phyloP scores from a whole-genome alignment of 2,329 filamentous ascomycete species.

The Ophiognomonia clavigignenti-juglandacearum region DNA sequence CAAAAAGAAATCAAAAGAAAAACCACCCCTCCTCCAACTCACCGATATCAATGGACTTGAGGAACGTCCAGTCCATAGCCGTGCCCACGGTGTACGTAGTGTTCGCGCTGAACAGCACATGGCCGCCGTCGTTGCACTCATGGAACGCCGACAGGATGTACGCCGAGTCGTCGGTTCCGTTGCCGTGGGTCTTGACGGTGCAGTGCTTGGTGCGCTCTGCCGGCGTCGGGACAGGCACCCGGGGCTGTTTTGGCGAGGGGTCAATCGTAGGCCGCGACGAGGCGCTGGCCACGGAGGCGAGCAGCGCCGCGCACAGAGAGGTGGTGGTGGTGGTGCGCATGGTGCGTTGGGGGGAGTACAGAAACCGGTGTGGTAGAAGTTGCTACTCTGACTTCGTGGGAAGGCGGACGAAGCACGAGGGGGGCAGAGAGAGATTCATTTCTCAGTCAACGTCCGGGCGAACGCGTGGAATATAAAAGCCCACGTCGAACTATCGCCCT shows the following conservation, averaged over 20 bases:
- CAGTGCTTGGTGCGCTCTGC: conserved; percentile 37
- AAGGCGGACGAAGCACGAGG: too few relatives aligned
- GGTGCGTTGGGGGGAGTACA: neutral
- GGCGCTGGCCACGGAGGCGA: conserved; percentile 17
- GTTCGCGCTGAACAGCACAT: conserved; percentile 49
- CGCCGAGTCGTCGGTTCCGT: conserved; percentile 23
- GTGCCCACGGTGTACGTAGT: conserved; percentile 57
- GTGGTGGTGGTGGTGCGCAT: conserved; percentile 17
- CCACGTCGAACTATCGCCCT: too few relatives aligned
- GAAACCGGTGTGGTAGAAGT: conserved; percentile 1
- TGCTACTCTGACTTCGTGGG: too few relatives aligned
- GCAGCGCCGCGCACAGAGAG: conserved; percentile 14
- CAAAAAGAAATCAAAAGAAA: neutral
- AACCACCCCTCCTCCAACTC: conserved; percentile 13
- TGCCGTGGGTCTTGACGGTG: conserved; percentile 51
- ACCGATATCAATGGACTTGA: conserved; percentile 57
- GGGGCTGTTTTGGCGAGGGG: conserved; percentile 19
- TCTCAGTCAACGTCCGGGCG: too few relatives aligned
- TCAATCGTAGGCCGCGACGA: conserved; percentile 18
- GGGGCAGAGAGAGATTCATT: too few relatives aligned
- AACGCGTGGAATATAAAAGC: too few relatives aligned
- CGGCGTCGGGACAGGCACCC: conserved; percentile 23
- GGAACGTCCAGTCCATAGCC: conserved; percentile 57
- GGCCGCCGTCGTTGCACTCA: conserved; percentile 55
- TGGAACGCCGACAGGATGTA: conserved; percentile 46